A percentile compares a stretch with the other conserved stretches of the same genome.
Conservation (phyloP, 176 grass and related monocot species). For the Musa acuminata region DNA sequence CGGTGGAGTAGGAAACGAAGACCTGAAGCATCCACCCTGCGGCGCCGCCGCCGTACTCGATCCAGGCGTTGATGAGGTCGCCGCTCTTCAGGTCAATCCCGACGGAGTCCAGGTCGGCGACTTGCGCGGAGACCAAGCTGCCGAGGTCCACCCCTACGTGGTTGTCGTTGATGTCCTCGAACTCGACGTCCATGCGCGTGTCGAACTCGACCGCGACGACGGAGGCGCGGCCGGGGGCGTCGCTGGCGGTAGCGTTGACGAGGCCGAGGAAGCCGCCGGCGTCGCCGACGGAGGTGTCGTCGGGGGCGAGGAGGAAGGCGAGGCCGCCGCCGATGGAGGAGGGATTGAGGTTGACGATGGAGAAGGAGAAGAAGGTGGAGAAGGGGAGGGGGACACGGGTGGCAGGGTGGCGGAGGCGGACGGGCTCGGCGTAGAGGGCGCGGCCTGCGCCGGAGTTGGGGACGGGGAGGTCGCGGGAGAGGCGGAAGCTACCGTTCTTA, state of each 20-base stretch:
- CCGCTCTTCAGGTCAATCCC: conserved; percentile 60
- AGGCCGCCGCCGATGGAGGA: conserved; percentile 73
- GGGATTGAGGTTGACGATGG: conserved; percentile 51
- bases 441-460: conserved; percentile 59
- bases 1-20: conserved; percentile 52
- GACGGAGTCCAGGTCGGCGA: conserved; percentile 30
- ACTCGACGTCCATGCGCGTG: conserved; percentile 68
- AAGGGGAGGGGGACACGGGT: conserved; percentile 34
- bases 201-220: conserved; percentile 85
- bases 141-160: conserved; percentile 74
- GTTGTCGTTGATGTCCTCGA: conserved; percentile 67
- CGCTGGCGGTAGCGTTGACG: conserved; percentile 6
- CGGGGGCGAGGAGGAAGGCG: conserved; percentile 56
- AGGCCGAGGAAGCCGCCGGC: conserved; percentile 56
- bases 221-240: not conserved
- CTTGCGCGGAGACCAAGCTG: conserved; percentile 54
- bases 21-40: conserved; percentile 28
- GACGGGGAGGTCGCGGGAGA: conserved; percentile 66
- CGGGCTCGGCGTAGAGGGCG: conserved; percentile 50
- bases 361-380: conserved; percentile 88
- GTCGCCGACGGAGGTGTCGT: conserved; percentile 38
- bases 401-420: conserved; percentile 25
- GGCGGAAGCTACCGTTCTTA: conserved; percentile 81
- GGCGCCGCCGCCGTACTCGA: conserved; percentile 40
- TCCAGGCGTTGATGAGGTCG: conserved; percentile 58